phyloP scores from a whole-genome alignment of 176 grass and related monocot genomes.

The Cocos nucifera region DNA sequence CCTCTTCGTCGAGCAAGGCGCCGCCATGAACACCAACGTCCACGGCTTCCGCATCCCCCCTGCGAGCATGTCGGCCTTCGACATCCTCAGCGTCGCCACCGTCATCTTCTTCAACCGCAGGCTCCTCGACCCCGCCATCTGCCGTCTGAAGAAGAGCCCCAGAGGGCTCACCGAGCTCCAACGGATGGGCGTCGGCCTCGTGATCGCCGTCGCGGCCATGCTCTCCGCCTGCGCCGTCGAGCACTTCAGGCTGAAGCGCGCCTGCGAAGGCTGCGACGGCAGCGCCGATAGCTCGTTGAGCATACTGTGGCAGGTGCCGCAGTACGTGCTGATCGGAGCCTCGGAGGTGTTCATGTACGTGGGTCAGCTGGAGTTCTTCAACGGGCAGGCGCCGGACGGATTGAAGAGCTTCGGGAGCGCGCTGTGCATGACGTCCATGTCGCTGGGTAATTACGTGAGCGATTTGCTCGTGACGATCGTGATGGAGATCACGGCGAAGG shows the following conservation, averaged over 20 bases:
- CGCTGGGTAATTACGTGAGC: conserved; percentile 40
- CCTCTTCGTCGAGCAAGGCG: conserved; percentile 17
- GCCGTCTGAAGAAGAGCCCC: background rate
- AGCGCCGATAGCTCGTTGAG: conserved; percentile 13
- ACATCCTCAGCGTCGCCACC: conserved; percentile 11
- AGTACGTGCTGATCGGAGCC: conserved; percentile 53
- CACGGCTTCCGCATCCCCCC: conserved; percentile 1
- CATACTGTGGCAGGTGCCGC: conserved; percentile 68
- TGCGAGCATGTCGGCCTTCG: conserved; percentile 16
- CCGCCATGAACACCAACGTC: background rate
- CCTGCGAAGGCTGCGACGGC: background rate
- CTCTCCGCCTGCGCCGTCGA: conserved; percentile 30
- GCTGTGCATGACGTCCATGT: conserved; percentile 52
- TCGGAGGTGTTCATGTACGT: conserved; percentile 79
- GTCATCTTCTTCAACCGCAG: conserved; percentile 9
- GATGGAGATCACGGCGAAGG: conserved; percentile 20
- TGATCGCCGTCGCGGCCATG: conserved; percentile 8
- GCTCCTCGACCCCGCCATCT: background rate
- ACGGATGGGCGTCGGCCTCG: conserved; percentile 12
- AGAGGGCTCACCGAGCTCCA: conserved; percentile 11
- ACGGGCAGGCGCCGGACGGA: conserved; percentile 41
- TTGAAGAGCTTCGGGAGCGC: conserved; percentile 60
- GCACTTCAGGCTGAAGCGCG: conserved; percentile 23
- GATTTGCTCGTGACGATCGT: conserved; percentile 39
- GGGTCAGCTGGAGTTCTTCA: conserved; percentile 69